Conservation (phyloP, 1,139 yeast species). For the Nematodospora anomalae region DNA sequence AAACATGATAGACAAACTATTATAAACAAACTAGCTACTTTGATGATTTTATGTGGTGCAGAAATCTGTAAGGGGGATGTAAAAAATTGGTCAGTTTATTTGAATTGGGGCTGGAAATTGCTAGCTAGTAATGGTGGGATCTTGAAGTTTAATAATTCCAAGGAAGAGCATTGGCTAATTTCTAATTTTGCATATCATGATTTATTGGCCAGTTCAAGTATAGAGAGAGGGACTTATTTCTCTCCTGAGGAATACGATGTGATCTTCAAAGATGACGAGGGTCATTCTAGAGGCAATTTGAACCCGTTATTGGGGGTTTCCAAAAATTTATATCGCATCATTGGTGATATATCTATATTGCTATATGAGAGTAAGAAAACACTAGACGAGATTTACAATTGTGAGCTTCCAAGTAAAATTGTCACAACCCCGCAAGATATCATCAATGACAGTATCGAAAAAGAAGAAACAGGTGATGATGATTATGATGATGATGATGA, state of each 20-base stretch:
- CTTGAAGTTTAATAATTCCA: constrained; percentile 51
- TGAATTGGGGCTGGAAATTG: constrained; percentile 61
- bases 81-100: constrained; percentile 61
- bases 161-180: constrained; percentile 69
- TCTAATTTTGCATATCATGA: constrained; percentile 86
- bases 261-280: constrained; percentile 43
- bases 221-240: constrained; percentile 59
- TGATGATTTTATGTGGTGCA: constrained; percentile 67
- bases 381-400: constrained; percentile 19
- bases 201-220: constrained; percentile 60
- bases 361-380: constrained; percentile 50
- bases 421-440: neutral
- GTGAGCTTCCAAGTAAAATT: constrained; percentile 8
- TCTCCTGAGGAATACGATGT: constrained; percentile 56
- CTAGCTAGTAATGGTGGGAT: constrained; percentile 61
- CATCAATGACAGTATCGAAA: neutral
- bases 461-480: too few species aligned
- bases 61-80: constrained; percentile 80
- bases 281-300: constrained; percentile 39
- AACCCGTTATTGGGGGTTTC: constrained; percentile 77
- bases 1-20: constrained; percentile 19
- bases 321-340: constrained; percentile 59
- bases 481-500: constrained; percentile 5
- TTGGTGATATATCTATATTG: constrained; percentile 69
- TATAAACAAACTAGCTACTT: constrained; percentile 57